Evolutionary conservation across 371 early-diverging fungal species (phyloP).

Genomic region (Chytridium lagenaria): DNA sequence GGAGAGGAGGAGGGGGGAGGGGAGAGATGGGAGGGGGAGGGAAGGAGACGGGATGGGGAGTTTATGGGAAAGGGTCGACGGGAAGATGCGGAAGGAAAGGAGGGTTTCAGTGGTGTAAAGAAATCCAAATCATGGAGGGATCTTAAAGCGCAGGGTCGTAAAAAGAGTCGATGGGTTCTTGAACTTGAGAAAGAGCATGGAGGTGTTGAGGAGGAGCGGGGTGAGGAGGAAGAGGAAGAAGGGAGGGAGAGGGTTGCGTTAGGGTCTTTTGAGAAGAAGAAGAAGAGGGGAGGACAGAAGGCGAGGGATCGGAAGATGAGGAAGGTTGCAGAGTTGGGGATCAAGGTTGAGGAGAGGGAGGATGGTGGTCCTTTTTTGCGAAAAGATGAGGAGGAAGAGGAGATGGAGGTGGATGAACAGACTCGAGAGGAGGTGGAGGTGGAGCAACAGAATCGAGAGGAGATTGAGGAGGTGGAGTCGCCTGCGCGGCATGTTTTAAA

Average conservation of each 20-base stretch:
- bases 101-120: neutral
- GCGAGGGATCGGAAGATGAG: slow-evolving; percentile 30
- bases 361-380: neutral
- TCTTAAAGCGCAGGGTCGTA: neutral
- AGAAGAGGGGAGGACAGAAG: slow-evolving; percentile 40
- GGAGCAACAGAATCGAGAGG: too few relatives aligned
- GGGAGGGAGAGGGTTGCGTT: neutral
- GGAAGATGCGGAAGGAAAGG: too few relatives aligned
- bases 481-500: too few relatives aligned
- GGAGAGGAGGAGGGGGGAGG: neutral
- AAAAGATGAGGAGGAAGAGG: neutral
- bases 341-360: neutral
- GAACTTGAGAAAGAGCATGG: slow-evolving; percentile 14
- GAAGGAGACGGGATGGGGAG: neutral
- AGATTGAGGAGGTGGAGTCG: too few relatives aligned
- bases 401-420: slow-evolving; percentile 5
- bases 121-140: neutral
- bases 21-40: neutral
- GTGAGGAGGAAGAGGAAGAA: slow-evolving; percentile 15
- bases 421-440: neutral
- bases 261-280: slow-evolving; percentile 16
- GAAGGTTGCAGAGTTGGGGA: slow-evolving; percentile 5
- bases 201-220: slow-evolving; percentile 22
- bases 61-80: neutral
- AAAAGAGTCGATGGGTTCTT: slow-evolving; percentile 3